Percentiles rank a stretch among this genome's conserved stretches.
Conservation (phyloP, 75 land plant species). For the Adiantum capillusveneris region DNA sequence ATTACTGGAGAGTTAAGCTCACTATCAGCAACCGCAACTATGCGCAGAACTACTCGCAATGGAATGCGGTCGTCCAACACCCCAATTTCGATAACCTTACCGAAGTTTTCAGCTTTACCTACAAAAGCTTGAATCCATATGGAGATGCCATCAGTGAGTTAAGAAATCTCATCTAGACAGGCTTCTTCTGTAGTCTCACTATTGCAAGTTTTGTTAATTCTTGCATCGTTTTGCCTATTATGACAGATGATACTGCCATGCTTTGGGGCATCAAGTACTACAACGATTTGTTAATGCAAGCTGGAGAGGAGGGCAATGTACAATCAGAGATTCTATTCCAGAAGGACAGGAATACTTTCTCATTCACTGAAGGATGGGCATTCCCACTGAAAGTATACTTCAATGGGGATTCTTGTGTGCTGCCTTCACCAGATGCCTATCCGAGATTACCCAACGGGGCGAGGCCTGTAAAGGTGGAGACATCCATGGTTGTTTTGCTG, state of each 20-base stretch:
- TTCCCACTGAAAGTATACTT: slow-evolving; percentile 55
- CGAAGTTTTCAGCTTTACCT: no score
- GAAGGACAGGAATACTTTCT: slow-evolving; percentile 44
- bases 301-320: no score
- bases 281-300: slow-evolving; percentile 65
- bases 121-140: no score
- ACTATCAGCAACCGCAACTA: slow-evolving; percentile 75
- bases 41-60: slow-evolving; percentile 55
- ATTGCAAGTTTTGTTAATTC: not conserved
- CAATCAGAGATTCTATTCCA: slow-evolving; percentile 52
- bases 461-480: no score
- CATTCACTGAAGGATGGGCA: slow-evolving; percentile 50
- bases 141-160: slow-evolving; percentile 40
- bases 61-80: slow-evolving; percentile 75
- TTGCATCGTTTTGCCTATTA: not conserved
- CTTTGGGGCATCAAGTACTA: slow-evolving; percentile 66
- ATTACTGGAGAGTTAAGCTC: slow-evolving; percentile 84
- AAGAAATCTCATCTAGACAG: not conserved
- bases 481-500: no score
- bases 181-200: not conserved
- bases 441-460: slow-evolving; percentile 35
- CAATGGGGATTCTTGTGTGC: slow-evolving; percentile 57
- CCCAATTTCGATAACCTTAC: no score
- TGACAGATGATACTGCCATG: slow-evolving; percentile 71
- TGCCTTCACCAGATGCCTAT: slow-evolving; percentile 55